These are phyloP conservation scores for Metschnikowia drakensbergensis DNA, from an alignment of 805 yeast genomes.

Conservation along the genomic window DNA sequence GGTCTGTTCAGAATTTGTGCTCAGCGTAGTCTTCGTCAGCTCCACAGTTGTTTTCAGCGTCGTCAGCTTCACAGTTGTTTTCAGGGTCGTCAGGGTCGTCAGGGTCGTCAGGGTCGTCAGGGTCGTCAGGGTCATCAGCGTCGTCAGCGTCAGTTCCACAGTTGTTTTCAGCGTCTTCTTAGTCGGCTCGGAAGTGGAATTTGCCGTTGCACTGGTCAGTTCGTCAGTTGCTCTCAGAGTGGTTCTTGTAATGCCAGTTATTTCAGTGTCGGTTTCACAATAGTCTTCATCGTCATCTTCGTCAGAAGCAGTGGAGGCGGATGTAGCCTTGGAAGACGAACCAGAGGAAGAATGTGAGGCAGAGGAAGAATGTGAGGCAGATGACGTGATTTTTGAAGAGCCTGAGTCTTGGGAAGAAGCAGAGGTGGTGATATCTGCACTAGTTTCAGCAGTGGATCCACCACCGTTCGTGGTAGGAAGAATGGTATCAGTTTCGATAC, in stretches of 20 bases:
- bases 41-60: background rate
- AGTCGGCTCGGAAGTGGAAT: background rate
- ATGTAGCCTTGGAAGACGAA: background rate
- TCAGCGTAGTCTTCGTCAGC: background rate
- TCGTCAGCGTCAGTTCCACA: background rate
- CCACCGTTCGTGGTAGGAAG: constrained; percentile 5
- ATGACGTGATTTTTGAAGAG: background rate
- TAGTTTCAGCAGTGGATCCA: background rate
- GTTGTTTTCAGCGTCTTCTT: background rate
- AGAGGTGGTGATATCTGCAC: background rate
- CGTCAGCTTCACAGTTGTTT: background rate
- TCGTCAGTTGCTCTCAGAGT: background rate
- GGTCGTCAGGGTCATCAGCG: background rate
- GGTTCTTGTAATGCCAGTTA: background rate
- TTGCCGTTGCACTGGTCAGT: background rate
- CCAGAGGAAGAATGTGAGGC: background rate
- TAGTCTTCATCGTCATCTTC: constrained; percentile 1
- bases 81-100: background rate
- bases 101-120: background rate
- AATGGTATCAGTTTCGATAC: constrained; percentile 10
- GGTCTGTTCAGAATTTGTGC: background rate
- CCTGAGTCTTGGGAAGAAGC: background rate
- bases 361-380: background rate
- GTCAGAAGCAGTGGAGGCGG: background rate
- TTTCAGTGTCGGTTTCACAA: constrained; percentile 1